Base-by-base conservation (phyloP, 805 yeast genomes). In the Suhomyces sp. region DNA sequence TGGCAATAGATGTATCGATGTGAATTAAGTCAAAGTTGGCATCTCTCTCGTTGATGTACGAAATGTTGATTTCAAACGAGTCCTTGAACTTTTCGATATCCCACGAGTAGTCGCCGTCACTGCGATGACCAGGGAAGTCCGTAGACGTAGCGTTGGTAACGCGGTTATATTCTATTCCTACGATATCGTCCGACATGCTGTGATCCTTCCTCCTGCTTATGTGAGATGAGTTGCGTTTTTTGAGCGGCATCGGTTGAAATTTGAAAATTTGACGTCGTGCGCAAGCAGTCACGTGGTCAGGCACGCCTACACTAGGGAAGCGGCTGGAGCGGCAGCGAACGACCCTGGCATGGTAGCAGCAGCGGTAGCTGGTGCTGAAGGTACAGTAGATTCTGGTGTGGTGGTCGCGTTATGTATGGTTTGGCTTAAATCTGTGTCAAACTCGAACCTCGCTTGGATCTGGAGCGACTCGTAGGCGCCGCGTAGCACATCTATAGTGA, bases 1-100 rank as follows among this genome's bases (percentile, higher is more conserved):
- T 94, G 45, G 98, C 92, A 53, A 94, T 77, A 10, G 98, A 89
- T 1, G 98, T 88, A 70, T 94, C 99, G 49, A 92, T 73, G 63
- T 90, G 86, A 53, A 88, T 73, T 58, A 94, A 76, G 69, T 94
- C 99, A 63, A 94, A 94, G 69, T 90, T 90, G 53, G 93, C 90
- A 29, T 78, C 73, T 67, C 92, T 81, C 54, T 85, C 87, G 46
- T 82, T 78, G 54, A 86, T 72, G 62, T 83, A 81, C 6, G 85
- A 74, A 58, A 93, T 83, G 55, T 86, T 76, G 56, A 93, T 82
- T 55, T 84, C 84, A 60, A 88, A 84, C 17, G 72, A 66, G 49
- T 84, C 69, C 66, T 86, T 86, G 75, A 93, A 92, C 63, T 82
- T 84, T 53, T 89, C 93, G 35, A 91, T 73, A 67, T 85, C 85